Percentiles rank a stretch among this genome's conserved stretches.
Conservation (phyloP, 202 grass and related monocot genomes). For the Elaeis oleifera region DNA sequence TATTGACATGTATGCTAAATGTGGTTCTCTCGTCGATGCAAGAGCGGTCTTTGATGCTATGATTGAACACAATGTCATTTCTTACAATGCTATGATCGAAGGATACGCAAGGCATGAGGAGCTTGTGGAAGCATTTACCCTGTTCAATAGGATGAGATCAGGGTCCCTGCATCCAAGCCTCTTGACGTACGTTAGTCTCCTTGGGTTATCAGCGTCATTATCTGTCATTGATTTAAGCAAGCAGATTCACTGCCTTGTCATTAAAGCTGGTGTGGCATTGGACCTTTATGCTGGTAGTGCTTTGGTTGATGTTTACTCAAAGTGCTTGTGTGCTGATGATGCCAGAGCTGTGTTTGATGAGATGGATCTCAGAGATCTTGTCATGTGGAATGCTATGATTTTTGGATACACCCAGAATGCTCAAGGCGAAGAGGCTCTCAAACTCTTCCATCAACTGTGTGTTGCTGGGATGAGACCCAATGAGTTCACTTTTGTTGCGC, state of each 20-base stretch:
- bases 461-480: slow-evolving; percentile 36
- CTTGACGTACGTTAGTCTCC: slow-evolving; percentile 62
- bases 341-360: slow-evolving; percentile 52
- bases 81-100: slow-evolving; percentile 82
- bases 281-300: slow-evolving; percentile 55
- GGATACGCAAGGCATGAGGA: slow-evolving; percentile 49
- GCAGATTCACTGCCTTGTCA: slow-evolving; percentile 58
- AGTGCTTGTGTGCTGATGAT: slow-evolving; percentile 51
- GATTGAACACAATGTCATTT: slow-evolving; percentile 36
- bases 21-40: slow-evolving; percentile 37
- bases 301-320: slow-evolving; percentile 73
- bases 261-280: slow-evolving; percentile 47
- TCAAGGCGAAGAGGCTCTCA: slow-evolving; percentile 57
- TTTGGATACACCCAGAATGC: slow-evolving; percentile 52
- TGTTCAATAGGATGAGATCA: slow-evolving; percentile 64
- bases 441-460: slow-evolving; percentile 50
- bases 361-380: slow-evolving; percentile 49
- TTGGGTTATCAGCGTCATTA: slow-evolving; percentile 45
- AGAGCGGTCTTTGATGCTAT: slow-evolving; percentile 52
- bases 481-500: slow-evolving; percentile 61
- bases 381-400: slow-evolving; percentile 75
- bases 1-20: slow-evolving; percentile 69
- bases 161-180: slow-evolving; percentile 35
- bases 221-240: slow-evolving; percentile 47
- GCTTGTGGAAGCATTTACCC: slow-evolving; percentile 31